Evolutionary conservation across 2,329 filamentous ascomycete species (phyloP).

Genomic region (Escovopsis sp.): DNA sequence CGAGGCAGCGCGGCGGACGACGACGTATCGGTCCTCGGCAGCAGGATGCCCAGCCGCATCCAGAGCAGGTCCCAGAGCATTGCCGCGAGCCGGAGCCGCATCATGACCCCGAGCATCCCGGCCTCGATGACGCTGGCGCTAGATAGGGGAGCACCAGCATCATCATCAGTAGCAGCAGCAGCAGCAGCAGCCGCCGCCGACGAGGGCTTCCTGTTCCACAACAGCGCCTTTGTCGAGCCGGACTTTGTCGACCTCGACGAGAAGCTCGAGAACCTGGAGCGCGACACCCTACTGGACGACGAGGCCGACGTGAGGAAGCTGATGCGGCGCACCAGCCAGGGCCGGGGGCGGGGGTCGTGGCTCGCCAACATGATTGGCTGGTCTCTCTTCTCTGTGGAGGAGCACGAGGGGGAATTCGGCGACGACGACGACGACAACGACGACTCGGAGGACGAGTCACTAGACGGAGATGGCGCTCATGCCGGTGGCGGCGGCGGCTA

Average conservation of each 20-base stretch:
- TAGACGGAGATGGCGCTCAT: background rate
- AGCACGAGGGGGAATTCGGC: conserved; percentile 32
- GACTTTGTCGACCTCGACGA: conserved; percentile 51
- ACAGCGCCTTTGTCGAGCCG: conserved; percentile 32
- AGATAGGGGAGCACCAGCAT: no score
- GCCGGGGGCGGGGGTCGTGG: conserved; percentile 35
- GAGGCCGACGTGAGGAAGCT: conserved; percentile 44
- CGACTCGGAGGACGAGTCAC: conserved; percentile 20
- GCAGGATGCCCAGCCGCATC: conserved; percentile 34
- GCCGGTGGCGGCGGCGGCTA: no score
- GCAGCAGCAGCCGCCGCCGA: no score
- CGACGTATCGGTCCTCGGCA: conserved; percentile 27
- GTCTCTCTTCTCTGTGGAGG: conserved; percentile 47
- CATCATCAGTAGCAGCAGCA: no score
- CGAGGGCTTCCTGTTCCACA: conserved; percentile 11
- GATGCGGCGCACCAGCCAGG: conserved; percentile 36
- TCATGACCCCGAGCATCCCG: conserved; percentile 23
- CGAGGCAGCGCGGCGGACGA: conserved; percentile 29
- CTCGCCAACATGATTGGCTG: conserved; percentile 44
- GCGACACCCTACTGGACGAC: conserved; percentile 37
- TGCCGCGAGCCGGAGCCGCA: conserved; percentile 20
- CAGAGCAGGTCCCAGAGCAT: conserved; percentile 28
- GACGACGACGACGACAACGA: conserved; percentile 10
- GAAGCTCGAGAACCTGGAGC: conserved; percentile 38
- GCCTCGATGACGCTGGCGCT: no score